Percentiles rank a stretch among this genome's conserved stretches.
phyloP scores from a whole-genome alignment of 768 basidiomycete species.

The Imleria badia region DNA sequence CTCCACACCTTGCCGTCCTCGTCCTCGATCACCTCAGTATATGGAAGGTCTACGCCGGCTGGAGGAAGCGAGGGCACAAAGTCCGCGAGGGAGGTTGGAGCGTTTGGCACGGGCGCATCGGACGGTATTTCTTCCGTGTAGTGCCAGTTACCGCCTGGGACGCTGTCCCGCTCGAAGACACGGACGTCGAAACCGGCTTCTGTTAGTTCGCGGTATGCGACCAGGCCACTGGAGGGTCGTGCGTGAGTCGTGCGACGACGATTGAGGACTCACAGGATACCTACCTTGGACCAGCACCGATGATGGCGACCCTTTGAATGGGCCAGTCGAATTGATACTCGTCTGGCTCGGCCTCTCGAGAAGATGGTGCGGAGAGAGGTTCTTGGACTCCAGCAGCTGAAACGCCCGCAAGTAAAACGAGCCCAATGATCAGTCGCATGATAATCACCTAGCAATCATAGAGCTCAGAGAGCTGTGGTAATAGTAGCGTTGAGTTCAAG shows the following conservation, averaged over 20 bases:
- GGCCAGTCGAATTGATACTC: constrained; percentile 4
- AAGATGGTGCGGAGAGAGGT: neutral
- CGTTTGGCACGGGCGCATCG: constrained; percentile 3
- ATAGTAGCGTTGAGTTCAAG: no score
- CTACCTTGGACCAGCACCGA: constrained; percentile 4
- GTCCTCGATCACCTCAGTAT: neutral
- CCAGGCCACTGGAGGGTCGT: neutral
- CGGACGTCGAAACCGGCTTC: constrained; percentile 2
- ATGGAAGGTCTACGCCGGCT: neutral
- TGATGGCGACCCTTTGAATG: constrained; percentile 3
- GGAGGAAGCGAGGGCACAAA: constrained; percentile 1
- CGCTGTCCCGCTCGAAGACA: constrained; percentile 5
- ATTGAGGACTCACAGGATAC: neutral
- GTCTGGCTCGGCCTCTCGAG: neutral
- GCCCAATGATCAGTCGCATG: neutral
- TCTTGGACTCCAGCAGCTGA: neutral
- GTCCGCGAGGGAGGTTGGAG: neutral
- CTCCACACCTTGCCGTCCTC: neutral
- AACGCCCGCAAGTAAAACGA: neutral
- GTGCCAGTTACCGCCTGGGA: neutral
- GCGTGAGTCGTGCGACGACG: neutral
- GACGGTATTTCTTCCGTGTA: neutral
- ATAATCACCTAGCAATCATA: no score
- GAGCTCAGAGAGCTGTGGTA: no score
- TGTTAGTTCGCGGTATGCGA: neutral